These are phyloP conservation scores for Colletotrichum sidae DNA, from an alignment of 2,329 filamentous ascomycete genomes.

Conservation along the genomic window DNA sequence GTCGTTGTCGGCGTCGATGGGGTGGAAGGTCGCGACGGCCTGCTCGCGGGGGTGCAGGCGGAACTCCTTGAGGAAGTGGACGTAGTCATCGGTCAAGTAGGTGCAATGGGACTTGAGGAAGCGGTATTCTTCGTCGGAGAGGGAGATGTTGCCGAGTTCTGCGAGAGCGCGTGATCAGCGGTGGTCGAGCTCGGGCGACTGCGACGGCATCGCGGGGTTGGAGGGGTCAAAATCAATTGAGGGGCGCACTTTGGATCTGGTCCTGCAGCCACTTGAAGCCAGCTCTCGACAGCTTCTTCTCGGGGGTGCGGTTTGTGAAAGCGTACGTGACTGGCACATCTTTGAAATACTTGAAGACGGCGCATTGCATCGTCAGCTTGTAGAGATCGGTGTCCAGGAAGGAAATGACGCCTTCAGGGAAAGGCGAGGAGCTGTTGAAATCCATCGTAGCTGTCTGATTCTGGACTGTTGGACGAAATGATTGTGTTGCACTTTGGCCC, in stretches of 20 bases:
- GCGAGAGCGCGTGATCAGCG: slow-evolving; percentile 26
- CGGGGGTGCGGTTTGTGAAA: slow-evolving; percentile 94
- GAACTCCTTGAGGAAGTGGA: slow-evolving; percentile 85
- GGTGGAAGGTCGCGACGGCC: slow-evolving; percentile 75
- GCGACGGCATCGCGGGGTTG: slow-evolving; percentile 1
- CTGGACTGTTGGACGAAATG: not conserved
- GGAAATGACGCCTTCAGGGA: slow-evolving; percentile 82
- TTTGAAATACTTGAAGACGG: slow-evolving; percentile 91
- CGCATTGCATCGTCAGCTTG: slow-evolving; percentile 99
- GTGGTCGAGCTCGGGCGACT: not conserved
- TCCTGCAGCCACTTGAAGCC: slow-evolving; percentile 88
- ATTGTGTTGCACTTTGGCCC: not conserved
- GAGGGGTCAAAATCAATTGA: slow-evolving; percentile 17
- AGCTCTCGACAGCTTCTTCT: slow-evolving; percentile 87
- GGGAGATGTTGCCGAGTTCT: slow-evolving; percentile 85
- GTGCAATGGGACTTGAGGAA: slow-evolving; percentile 84
- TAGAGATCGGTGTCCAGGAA: slow-evolving; percentile 88
- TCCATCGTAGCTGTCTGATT: slow-evolving; percentile 58
- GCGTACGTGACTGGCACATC: slow-evolving; percentile 86
- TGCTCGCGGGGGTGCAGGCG: slow-evolving; percentile 85
- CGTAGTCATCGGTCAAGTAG: slow-evolving; percentile 82
- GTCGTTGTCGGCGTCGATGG: slow-evolving; percentile 61
- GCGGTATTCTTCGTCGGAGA: slow-evolving; percentile 82
- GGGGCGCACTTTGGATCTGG: slow-evolving; percentile 79
- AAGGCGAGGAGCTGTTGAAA: slow-evolving; percentile 74